phyloP scores from a whole-genome alignment of 2,329 filamentous ascomycete species.

The Aspergillus pseudoviridinutans region DNA sequence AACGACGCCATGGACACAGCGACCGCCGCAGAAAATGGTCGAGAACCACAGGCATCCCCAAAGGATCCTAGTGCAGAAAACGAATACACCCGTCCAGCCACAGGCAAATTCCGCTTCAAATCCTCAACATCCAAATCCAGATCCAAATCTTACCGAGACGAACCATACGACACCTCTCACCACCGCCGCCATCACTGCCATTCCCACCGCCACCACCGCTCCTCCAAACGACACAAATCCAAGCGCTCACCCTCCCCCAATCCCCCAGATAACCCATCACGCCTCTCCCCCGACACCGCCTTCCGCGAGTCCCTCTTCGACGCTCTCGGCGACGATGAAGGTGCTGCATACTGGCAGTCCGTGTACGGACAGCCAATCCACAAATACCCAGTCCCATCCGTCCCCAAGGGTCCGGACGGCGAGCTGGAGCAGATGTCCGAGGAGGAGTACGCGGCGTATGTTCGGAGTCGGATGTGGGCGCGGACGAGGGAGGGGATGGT shows the following conservation, averaged over 20 bases:
- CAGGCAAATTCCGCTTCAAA: constrained; percentile 35
- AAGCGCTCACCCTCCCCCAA: constrained; percentile 1
- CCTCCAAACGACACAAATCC: constrained; percentile 19
- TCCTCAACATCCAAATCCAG: constrained; percentile 13
- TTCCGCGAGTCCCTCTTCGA: constrained; percentile 96
- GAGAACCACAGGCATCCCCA: not conserved
- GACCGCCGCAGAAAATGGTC: not conserved
- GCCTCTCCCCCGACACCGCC: constrained; percentile 65
- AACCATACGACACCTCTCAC: constrained; percentile 6
- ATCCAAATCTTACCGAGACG: constrained; percentile 11
- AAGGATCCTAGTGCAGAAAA: not conserved
- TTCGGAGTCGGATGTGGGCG: constrained; percentile 91
- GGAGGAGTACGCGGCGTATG: constrained; percentile 84
- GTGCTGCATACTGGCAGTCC: constrained; percentile 87
- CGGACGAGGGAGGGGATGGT: constrained; percentile 80
- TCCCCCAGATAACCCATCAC: not conserved
- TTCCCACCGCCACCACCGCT: constrained; percentile 21
- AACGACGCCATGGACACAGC: not conserved
- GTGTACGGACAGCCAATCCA: constrained; percentile 97
- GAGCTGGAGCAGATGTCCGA: constrained; percentile 81
- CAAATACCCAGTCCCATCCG: constrained; percentile 59
- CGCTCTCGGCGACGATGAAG: constrained; percentile 94
- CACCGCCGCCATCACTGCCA: constrained; percentile 15
- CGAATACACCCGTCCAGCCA: constrained; percentile 14
- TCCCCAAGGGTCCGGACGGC: constrained; percentile 46